Base-by-base conservation (phyloP, 2,329 filamentous ascomycete genomes). In the Celoporthe dispersa region DNA sequence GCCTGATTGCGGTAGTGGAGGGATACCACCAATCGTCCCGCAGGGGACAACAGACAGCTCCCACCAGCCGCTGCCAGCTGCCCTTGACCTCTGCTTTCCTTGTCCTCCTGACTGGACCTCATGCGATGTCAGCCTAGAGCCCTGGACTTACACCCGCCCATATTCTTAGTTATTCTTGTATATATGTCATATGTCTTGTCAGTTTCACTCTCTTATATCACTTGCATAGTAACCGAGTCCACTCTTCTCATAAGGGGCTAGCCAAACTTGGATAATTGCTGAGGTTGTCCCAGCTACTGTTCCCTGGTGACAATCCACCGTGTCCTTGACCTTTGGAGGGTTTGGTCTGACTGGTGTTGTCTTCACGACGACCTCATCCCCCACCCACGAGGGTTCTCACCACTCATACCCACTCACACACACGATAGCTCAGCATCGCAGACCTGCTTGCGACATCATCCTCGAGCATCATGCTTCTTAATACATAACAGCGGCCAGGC, bases 391-490 rank as follows among this genome's bases (percentile, higher is more conserved):
- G 35, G 35, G 33, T n/a, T 5, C n/a, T 28, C 37, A 33, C 59
- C 39, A 28, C 35, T 39, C 37, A 44, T 8, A 31, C 9, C 11
- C 37, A 25, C 9, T 41, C 35, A 44, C 60, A n/a, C 19, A 44
- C 44, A 65, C 22, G 61, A 68, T 65, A 65, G n/a, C 41, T 62
- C 66, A 14, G 53, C 66, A 28, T 70, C 35, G 25, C 57, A 8
- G 61, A 33, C 68, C 69, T 66, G 66, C 69, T 61, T 57, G 67
- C 66, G 69, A 70, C 66, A 68, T 68, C 44, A 55, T 57, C 3
- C 8, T 28, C 6, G 5, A 55, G 48, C 66, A 68, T 59, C 69
- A 70, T 70, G 69, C 35, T 61, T 25, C 31, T 41, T 31, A 37
- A 60, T 65, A 65, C 44, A 62, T 61, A 68, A 55, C 22, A 68